Evolutionary conservation across 345 rosid genomes (phyloP).

Genomic region (Clausena lansium): DNA sequence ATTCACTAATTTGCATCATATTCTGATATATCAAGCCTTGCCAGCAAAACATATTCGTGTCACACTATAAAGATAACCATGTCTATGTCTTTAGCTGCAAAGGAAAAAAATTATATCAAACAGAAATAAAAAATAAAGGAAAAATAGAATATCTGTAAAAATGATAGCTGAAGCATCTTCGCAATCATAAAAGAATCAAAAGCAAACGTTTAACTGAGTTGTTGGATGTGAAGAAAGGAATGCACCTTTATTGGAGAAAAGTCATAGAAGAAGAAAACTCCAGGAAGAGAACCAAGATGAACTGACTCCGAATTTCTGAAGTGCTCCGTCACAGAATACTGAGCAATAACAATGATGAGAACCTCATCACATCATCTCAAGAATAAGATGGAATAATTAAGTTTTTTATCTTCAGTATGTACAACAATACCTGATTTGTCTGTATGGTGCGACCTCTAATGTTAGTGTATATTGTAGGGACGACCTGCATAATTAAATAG

Average conservation of each 20-base stretch:
- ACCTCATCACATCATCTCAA: constrained; percentile 13
- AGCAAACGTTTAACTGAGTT: constrained; percentile 5
- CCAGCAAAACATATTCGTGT: background rate
- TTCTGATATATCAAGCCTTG: background rate
- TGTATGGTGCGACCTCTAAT: constrained; percentile 53
- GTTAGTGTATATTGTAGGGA: constrained; percentile 80
- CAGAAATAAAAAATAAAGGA: background rate
- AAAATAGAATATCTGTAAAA: too few species aligned
- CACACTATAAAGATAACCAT: background rate
- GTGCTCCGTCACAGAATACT: constrained; percentile 93
- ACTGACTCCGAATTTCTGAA: constrained; percentile 54
- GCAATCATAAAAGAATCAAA: background rate
- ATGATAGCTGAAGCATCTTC: too few species aligned
- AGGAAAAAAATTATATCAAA: background rate
- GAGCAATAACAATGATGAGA: constrained; percentile 9
- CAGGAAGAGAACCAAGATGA: constrained; percentile 47
- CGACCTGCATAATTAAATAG: constrained; percentile 59
- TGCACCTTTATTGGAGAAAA: constrained; percentile 89
- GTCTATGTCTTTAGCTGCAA: background rate
- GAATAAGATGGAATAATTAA: constrained; percentile 7
- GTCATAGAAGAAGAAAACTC: constrained; percentile 89
- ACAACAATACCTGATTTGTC: constrained; percentile 66
- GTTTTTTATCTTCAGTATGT: too few species aligned
- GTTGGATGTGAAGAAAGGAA: background rate
- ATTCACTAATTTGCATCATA: background rate